phyloP scores from a whole-genome alignment of 1,284 basidiomycete genomes.

The Coniophora puteana region DNA sequence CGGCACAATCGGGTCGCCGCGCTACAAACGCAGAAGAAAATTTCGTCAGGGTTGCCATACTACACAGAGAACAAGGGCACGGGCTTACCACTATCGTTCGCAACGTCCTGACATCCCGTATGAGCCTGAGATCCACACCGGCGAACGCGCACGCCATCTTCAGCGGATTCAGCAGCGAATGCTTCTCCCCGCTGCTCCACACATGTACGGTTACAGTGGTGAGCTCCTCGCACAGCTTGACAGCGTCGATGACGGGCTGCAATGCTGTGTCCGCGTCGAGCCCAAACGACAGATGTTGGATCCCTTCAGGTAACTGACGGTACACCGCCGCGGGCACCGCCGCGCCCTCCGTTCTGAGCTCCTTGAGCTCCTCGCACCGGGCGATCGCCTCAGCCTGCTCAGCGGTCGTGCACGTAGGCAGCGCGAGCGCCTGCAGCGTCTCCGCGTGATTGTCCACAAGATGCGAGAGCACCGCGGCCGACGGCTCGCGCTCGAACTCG shows the following conservation, averaged over 20 bases:
- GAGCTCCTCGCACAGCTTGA: slow-evolving; percentile 39
- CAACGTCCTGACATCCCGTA: slow-evolving; percentile 42
- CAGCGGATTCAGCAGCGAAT: slow-evolving; percentile 43
- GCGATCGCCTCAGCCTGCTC: slow-evolving; percentile 44
- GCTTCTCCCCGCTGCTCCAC: slow-evolving; percentile 42
- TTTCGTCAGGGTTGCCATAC: slow-evolving; percentile 9
- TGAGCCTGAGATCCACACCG: slow-evolving; percentile 46
- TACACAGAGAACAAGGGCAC: slow-evolving; percentile 6
- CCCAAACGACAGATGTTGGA: slow-evolving; percentile 56
- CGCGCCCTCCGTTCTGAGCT: slow-evolving; percentile 50
- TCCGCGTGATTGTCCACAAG: slow-evolving; percentile 44
- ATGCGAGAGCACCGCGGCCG: slow-evolving; percentile 46
- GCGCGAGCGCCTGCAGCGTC: slow-evolving; percentile 47
- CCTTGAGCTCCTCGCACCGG: slow-evolving; percentile 45
- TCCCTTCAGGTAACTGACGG: slow-evolving; percentile 42
- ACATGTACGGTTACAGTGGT: slow-evolving; percentile 43
- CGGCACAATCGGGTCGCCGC: slow-evolving; percentile 27
- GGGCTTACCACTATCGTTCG: slow-evolving; percentile 43
- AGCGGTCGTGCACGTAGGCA: slow-evolving; percentile 49
- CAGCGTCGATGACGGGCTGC: slow-evolving; percentile 46
- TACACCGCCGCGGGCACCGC: slow-evolving; percentile 41
- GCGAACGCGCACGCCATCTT: slow-evolving; percentile 54
- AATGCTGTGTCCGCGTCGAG: slow-evolving; percentile 52
- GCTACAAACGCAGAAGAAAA: slow-evolving; percentile 21
- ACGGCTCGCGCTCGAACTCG: slow-evolving; percentile 56